phyloP scores from a whole-genome alignment of 176 grass and related monocot species.

The Microstegium vimineum region DNA sequence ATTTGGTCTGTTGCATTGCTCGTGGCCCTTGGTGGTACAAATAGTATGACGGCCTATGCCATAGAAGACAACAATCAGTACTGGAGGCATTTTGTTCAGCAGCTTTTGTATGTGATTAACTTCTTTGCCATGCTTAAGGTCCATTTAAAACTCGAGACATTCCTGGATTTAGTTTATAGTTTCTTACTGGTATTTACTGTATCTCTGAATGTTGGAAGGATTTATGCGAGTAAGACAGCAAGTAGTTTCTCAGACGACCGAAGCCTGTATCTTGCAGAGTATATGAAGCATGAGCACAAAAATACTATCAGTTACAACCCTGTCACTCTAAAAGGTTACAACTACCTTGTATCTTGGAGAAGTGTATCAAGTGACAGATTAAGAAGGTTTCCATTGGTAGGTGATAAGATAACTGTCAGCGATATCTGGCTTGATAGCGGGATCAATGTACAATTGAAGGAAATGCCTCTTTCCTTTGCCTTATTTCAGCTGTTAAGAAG shows the following conservation, averaged over 20 bases:
- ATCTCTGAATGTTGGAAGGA: not conserved
- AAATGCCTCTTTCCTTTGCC: not conserved
- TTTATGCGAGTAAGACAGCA: not conserved
- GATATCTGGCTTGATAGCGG: not conserved
- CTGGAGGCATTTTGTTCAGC: conserved; percentile 2
- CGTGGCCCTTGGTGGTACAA: not conserved
- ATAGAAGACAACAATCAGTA: not conserved
- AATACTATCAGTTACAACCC: not conserved
- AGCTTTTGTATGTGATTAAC: not conserved
- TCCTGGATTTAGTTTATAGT: not conserved
- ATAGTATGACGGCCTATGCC: not conserved
- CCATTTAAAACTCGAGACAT: not conserved
- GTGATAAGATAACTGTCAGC: conserved; percentile 3
- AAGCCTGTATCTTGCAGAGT: not conserved
- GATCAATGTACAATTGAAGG: not conserved
- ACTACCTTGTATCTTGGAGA: not conserved
- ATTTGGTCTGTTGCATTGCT: not conserved
- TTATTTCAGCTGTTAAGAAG: not conserved
- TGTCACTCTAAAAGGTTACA: not conserved
- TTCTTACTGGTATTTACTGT: not conserved
- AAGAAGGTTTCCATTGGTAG: not conserved
- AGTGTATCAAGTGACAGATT: not conserved
- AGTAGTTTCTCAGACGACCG: not conserved
- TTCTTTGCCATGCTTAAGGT: not conserved
- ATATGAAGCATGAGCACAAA: not conserved